Base-by-base conservation (phyloP, 2,329 filamentous ascomycete genomes). In the Plectosphaerella plurivora region DNA sequence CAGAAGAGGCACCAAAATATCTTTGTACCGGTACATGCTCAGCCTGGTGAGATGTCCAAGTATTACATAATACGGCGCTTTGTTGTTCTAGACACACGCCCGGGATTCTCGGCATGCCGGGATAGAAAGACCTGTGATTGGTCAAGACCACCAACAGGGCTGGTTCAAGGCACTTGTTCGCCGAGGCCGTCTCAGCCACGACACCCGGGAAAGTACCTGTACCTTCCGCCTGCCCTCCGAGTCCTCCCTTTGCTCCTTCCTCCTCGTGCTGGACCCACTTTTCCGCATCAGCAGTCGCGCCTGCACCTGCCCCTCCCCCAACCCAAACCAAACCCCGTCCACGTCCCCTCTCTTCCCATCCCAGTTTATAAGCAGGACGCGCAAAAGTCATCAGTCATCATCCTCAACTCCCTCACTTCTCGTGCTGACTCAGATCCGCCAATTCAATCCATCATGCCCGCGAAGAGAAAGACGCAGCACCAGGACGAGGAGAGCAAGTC, bases 401-500 rank as follows among this genome's bases (percentile, higher is more conserved):
- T 18, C 36, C 47, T 41, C 47, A 35, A 22, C 25, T 37, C 49
- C 35, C 20, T 39, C 25, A 18, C 25, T 50, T 22, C 41, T 47
- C 50, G 20, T 51, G 50, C 50, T 51, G 50, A 51, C 50, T 51
- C 50, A 51, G 50, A 51, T 24, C 16, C 18, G 25, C n/a, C 18
- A 39, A 24, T 39, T n/a, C 18, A 33, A 33, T 33, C 28, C 22
- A 24, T 39, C 24, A 41, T 37, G 47, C 36, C 36, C 47, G n/a
- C 33, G 46, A 47, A 33, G 45, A 47, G 28, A 18, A 39, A 25
- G 47, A 22, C 33, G 47, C 45, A 49, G 10, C 47, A 49, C 39
- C 45, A 18, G 11, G 37, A 18, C 37, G 41, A 44, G 41, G 41
- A 20, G 4, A 44, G 10, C n/a, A 16, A 44, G 41, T 44, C 41